Conservation (phyloP, 257 asterid genomes). For the Plectranthus barbatus region DNA sequence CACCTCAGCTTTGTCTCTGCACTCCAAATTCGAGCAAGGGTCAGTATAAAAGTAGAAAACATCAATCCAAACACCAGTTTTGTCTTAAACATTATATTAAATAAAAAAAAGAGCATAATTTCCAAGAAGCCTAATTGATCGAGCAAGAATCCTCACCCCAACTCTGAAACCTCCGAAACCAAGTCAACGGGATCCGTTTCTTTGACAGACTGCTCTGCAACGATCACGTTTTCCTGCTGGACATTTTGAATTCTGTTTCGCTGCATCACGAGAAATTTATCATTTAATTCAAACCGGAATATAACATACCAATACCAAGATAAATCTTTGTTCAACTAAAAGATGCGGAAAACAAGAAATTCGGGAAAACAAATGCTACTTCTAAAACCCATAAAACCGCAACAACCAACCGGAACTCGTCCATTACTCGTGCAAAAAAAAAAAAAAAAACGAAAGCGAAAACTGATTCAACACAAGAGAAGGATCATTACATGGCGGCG, state of each 20-base stretch:
- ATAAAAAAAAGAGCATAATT: too few relatives aligned
- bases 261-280: constrained; percentile 29
- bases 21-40: neutral
- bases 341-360: neutral
- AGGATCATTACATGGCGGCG: constrained; percentile 41
- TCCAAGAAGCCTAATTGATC: too few relatives aligned
- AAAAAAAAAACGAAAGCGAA: neutral
- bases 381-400: neutral
- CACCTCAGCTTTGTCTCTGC: constrained; percentile 47
- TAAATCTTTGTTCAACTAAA: neutral
- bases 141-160: constrained; percentile 37
- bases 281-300: constrained; percentile 10
- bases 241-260: constrained; percentile 37
- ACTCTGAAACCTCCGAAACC: constrained; percentile 38
- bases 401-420: neutral
- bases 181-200: constrained; percentile 28
- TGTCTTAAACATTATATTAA: neutral
- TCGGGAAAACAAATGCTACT: neutral
- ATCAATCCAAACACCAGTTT: neutral
- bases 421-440: neutral
- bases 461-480: constrained; percentile 4
- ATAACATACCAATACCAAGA: neutral
- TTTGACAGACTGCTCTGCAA: constrained; percentile 34
- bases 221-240: constrained; percentile 23
- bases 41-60: neutral